Evolutionary conservation across 768 basidiomycete species (phyloP).

Genomic region (Mycena rebaudengoi): DNA sequence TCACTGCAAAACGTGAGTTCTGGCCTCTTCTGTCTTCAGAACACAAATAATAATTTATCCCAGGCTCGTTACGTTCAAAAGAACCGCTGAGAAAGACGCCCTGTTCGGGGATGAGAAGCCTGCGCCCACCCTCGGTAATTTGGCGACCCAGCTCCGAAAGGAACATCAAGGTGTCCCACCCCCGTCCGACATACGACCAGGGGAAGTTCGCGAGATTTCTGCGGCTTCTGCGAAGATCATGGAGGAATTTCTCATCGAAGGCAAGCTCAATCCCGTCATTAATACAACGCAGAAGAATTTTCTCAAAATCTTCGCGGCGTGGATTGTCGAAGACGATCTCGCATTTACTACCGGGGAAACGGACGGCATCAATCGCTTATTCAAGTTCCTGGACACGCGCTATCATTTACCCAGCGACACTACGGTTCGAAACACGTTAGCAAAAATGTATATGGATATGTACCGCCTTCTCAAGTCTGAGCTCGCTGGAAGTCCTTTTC

Average conservation of each 20-base stretch:
- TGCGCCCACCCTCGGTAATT: neutral
- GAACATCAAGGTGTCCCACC: neutral
- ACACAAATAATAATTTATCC: neutral
- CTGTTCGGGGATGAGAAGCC: neutral
- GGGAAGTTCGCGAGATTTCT: neutral
- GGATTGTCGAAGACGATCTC: constrained; percentile 37
- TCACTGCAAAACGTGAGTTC: neutral
- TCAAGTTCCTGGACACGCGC: neutral
- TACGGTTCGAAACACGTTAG: constrained; percentile 33
- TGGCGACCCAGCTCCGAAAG: neutral
- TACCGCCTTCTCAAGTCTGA: constrained; percentile 27
- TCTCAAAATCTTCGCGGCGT: constrained; percentile 25
- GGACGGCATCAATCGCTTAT: constrained; percentile 12
- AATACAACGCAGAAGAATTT: constrained; percentile 24
- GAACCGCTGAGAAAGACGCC: neutral
- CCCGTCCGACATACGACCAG: neutral
- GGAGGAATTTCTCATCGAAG: constrained; percentile 24
- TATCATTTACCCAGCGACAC: constrained; percentile 32
- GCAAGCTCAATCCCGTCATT: constrained; percentile 27
- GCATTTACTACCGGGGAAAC: constrained; percentile 35
- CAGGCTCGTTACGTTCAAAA: neutral
- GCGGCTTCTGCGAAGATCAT: constrained; percentile 23
- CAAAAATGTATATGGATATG: constrained; percentile 26
- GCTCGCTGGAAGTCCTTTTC: constrained; percentile 21
- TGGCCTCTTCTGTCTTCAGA: neutral